Base-by-base conservation (phyloP, 2,329 filamentous ascomycete species). In the Mycogone perniciosa region DNA sequence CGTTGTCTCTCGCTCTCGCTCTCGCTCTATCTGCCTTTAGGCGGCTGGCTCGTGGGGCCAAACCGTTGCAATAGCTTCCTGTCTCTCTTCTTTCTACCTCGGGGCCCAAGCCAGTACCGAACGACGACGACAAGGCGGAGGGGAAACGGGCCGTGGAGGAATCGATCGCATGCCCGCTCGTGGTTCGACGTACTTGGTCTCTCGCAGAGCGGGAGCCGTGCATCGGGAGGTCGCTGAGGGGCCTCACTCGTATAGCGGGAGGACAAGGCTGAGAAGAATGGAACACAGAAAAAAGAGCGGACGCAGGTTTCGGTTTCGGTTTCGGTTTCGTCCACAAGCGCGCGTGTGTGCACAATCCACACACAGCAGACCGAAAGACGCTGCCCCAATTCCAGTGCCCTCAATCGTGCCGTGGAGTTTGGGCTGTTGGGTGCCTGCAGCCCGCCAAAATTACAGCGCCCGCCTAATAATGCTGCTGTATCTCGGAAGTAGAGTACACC, bases 101-200 rank as follows among this genome's bases (percentile, higher is more conserved):
- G 39, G 48, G 29, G 45, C 43, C 38, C 48, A 51, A 44, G 44
- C 40, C 13, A 20, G 44, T 42, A 44, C 39, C 7, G 47, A 48
- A 31, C 42, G 44, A 31, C 27, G 40, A 31, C 42, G 44, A 31
- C 27, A 37, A 27, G 46, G 43, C 41, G 49, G 39, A 33, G 51
- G 50, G 38, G 37, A 45, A 44, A 40, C 46, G 27, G 41, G 43
- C 45, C 47, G 50, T 48, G 40, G 48, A 42, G 33, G 41, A 50
- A 43, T 51, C 45, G 48, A 48, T 54, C 46, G 55, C 56, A 58
- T 58, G 53, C 46, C 56, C 53, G 51, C 48, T 43, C 41, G 48
- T 45, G 48, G 44, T 37, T 52, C 38, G 11, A 37, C 20, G 51
- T n/a, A 45, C 53, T 38, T 52, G 45, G 46, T 50, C 46, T 38